phyloP scores from a whole-genome alignment of 2,329 filamentous ascomycete genomes.

The Pezicula carpinea region DNA sequence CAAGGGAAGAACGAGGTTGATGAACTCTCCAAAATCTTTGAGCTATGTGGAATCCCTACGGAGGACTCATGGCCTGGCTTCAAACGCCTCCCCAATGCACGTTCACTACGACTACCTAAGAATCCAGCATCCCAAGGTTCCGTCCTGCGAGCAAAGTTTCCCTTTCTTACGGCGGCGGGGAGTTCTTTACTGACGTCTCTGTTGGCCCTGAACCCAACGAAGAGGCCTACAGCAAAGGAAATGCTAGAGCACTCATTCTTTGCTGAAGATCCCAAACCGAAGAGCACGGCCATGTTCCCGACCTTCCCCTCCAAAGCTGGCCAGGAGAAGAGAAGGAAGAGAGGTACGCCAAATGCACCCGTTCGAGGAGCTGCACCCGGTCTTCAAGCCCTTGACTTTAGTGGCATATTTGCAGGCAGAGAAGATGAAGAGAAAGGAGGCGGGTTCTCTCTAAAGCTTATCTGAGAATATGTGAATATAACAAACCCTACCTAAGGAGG shows the following conservation, averaged over 20 bases:
- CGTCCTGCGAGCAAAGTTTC: slow-evolving; percentile 72
- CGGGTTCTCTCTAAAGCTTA: slow-evolving; percentile 62
- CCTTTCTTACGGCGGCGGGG: slow-evolving; percentile 73
- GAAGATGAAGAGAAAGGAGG: slow-evolving; percentile 61
- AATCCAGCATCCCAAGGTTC: slow-evolving; percentile 36
- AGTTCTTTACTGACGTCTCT: slow-evolving; percentile 63
- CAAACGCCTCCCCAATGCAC: slow-evolving; percentile 80
- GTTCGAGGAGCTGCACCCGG: slow-evolving; percentile 61
- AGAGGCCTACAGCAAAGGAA: slow-evolving; percentile 65
- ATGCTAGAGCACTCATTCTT: slow-evolving; percentile 84
- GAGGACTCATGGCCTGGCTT: slow-evolving; percentile 83
- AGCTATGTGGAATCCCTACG: slow-evolving; percentile 80
- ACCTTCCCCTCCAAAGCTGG: slow-evolving; percentile 95
- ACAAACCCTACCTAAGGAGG: not conserved
- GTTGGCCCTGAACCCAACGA: slow-evolving; percentile 68
- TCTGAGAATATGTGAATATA: slow-evolving; percentile 22
- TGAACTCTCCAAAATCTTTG: slow-evolving; percentile 82
- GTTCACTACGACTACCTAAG: slow-evolving; percentile 66
- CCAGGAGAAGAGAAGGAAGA: slow-evolving; percentile 72
- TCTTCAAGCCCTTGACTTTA: slow-evolving; percentile 58
- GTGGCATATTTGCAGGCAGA: slow-evolving; percentile 64
- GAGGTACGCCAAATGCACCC: slow-evolving; percentile 78
- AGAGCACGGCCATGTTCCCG: slow-evolving; percentile 88
- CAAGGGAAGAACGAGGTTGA: slow-evolving; percentile 92
- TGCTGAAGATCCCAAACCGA: slow-evolving; percentile 80